These are phyloP conservation scores for Inga leiocalycina DNA, from an alignment of 306 rosid species.

Conservation along the genomic window DNA sequence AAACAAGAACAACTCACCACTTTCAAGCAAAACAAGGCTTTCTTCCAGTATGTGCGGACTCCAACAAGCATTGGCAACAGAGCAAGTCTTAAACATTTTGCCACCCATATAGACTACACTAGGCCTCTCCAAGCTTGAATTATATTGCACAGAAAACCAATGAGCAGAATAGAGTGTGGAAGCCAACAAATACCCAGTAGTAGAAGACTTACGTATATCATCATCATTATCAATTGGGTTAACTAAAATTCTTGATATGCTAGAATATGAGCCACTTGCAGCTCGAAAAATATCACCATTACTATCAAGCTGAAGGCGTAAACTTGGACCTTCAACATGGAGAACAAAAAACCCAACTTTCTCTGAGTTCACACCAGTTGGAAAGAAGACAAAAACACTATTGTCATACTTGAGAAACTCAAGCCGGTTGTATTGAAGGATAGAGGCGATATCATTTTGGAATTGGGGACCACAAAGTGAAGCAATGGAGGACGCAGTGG, in stretches of 20 bases:
- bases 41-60: conserved; percentile 62
- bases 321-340: conserved; percentile 10
- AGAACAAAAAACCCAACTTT: conserved; percentile 51
- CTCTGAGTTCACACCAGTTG: conserved; percentile 58
- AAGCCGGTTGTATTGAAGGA: conserved; percentile 46
- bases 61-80: conserved; percentile 70
- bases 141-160: conserved; percentile 50
- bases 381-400: conserved; percentile 48
- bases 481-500: conserved; percentile 46
- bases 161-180: conserved; percentile 54
- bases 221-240: conserved; percentile 36
- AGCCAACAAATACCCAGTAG: conserved; percentile 58
- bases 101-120: conserved; percentile 43
- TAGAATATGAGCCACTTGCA: conserved; percentile 24
- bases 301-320: conserved; percentile 17
- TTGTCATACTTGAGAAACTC: conserved; percentile 42
- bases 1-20: conserved; percentile 63
- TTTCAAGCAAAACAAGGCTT: conserved; percentile 57
- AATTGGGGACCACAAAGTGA: conserved; percentile 32
- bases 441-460: conserved; percentile 24
- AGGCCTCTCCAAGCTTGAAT: conserved; percentile 32
- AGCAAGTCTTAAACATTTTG: conserved; percentile 50
- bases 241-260: conserved; percentile 46
- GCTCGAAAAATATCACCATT: conserved; percentile 38
- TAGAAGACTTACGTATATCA: conserved; percentile 26